Percentiles rank a stretch among this genome's conserved stretches.
Evolutionary conservation across 1,139 yeast genomes (phyloP).

Genomic region (Kurtzmaniella quercitrusa): DNA sequence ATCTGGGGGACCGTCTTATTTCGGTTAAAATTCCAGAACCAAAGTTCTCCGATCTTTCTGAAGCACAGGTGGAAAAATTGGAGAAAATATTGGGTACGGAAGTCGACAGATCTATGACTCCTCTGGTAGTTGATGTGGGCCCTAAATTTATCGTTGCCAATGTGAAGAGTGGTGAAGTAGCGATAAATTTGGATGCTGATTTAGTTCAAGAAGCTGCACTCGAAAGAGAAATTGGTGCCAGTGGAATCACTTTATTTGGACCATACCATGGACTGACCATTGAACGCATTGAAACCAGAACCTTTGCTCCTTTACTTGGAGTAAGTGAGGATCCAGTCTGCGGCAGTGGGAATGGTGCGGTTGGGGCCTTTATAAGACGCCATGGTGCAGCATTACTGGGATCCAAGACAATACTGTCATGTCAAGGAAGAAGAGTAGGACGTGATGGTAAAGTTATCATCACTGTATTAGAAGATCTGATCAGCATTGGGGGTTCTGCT

Average conservation of each 20-base stretch:
- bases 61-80: constrained; percentile 8
- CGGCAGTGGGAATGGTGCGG: constrained; percentile 46
- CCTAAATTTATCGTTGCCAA: constrained; percentile 39
- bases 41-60: background rate
- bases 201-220: constrained; percentile 16
- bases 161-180: constrained; percentile 23
- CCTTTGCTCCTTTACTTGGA: constrained; percentile 34
- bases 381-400: background rate
- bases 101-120: constrained; percentile 5
- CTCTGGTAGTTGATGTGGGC: constrained; percentile 31
- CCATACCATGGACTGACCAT: constrained; percentile 15
- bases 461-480: background rate
- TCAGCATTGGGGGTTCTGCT: background rate
- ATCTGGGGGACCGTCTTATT: constrained; percentile 9
- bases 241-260: constrained; percentile 39
- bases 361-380: constrained; percentile 17
- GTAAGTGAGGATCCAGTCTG: constrained; percentile 50
- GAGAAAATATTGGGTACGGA: constrained; percentile 16
- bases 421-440: background rate
- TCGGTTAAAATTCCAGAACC: constrained; percentile 23
- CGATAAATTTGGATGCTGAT: constrained; percentile 27
- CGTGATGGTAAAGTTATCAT: background rate
- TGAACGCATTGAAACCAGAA: constrained; percentile 25
- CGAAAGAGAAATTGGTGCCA: constrained; percentile 16
- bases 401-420: background rate